Base-by-base conservation (phyloP, 768 basidiomycete species). In the Hericium erinaceus region DNA sequence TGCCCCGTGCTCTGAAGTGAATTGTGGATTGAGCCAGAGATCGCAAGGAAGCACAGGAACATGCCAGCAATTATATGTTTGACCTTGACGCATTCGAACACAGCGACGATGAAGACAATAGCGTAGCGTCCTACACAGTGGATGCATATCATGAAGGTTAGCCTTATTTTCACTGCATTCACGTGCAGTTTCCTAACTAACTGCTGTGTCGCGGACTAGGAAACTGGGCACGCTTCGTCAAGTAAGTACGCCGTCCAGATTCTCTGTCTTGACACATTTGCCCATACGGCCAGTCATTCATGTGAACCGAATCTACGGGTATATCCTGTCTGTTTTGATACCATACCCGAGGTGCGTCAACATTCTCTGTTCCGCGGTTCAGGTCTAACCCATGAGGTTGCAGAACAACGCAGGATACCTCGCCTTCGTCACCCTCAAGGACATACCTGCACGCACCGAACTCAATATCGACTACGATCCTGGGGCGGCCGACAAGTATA, bases 161-260 rank as follows among this genome's bases (percentile, higher is more conserved):
- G 80, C 58, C 7, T 10, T 24, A 15, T 24, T 3, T n/a, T 9
- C 33, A 33, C 8, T 33, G 4, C 33, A 33, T 13, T 3, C 2
- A 2, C 16, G 38, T 13, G 24, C 50, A 15, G 39, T 24, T 39
- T 52, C 28, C 48, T 39, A 48, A 22, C 2, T 52, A 50, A 38
- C 54, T n/a, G 7, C 52, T 18, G 10, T n/a, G 18, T 16, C 52
- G 53, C 9, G 10, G 52, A 52, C 24, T 60, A 87, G 86, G 87
- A 7, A 89, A 88, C 62, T 89, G 87, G 87, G 84, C 85, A 8
- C 77, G 85, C 4, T 89, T 88, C 60, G 72, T 88, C 37, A 89
- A 88, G 86, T 85, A 61, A 58, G 82, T 67, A 11, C n/a, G 20
- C 28, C 18, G 24, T 9, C 57, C 39, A 37, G 33, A 13, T 4